Evolutionary conservation across 345 rosid genomes (phyloP), one percentile per base, ranked within the genome.

Genomic region (Punica granatum): DNA sequence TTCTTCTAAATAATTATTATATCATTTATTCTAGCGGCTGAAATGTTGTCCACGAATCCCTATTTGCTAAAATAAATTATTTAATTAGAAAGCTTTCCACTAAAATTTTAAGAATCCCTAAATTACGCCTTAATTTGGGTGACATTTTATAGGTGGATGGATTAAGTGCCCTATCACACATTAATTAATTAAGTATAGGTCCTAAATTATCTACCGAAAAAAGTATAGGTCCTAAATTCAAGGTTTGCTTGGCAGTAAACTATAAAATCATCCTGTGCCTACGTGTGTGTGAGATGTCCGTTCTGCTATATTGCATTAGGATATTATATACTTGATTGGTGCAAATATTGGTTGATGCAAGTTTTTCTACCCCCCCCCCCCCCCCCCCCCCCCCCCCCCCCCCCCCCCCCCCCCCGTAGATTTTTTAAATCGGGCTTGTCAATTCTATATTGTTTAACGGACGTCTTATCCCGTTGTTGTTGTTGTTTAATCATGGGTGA

Each of bases 81-180:
- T 23, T 6, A 23, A 51, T 23, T 10, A 3, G 9, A 1, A 56
- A 51, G 58, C 58, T 3, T 18, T 48, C 30, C 33, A 66, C 16
- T 34, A 37, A 21, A 21, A 66, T 41, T 12, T 51, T 26, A 72
- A 63, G 62, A 43, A 76, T 69, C 78, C 90, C 73, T 66, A 64
- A 82, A 73, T 88, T 84, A 76, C 81, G 87, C 88, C 90, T 80
- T 76, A 66, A 80, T 78, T 79, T 76, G 48, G 72, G 70, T 85
- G 66, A 13, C 70, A 72, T 67, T 67, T 63, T 72, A 37, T 73
- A 65, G 61, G 66, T 70, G 43, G 65, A 46, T 2, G 32, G 15
- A n/a, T n/a, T n/a, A 28, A 48, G 60, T 66, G 69, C 37, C 42
- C 59, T n/a, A 48, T 14, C 60, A 25, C 60, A 54, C 7, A 49